Base-by-base conservation (phyloP, 768 basidiomycete genomes). In the Lactarius hatsudake region DNA sequence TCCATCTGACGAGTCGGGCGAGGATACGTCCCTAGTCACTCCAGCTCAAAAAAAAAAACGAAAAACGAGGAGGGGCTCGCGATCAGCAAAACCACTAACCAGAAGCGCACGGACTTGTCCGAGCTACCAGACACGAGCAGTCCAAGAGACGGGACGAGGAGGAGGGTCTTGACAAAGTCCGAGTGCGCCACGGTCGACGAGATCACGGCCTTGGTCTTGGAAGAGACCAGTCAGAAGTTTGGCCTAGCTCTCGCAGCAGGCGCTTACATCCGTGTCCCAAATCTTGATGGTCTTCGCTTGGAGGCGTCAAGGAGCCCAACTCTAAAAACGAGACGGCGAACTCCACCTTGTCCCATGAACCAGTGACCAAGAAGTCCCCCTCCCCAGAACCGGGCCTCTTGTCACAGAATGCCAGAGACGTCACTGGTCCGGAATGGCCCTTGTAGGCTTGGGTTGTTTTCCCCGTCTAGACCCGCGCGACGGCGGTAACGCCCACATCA, bases 351-450 rank as follows among this genome's bases (percentile, higher is more conserved):
- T 99, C 97, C 97, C 97, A 99, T 56, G 95, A 95, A 26, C 92
- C 95, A 54, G 92, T 94, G 69, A 98, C 83, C 43, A 99, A 78
- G 9, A 90, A 75, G 68, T 81, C 80, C 15, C 75, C 77, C 64
- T 82, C 78, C 17, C 76, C 79, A 43, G 80, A 78, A 13, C 80
- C 78, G 30, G 71, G 67, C 18, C 63, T 71, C 63, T 76, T 79
- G 69, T 85, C 80, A 70, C 78, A 84, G 72, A 98, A 89, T 7
- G 87, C 86, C 38, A 99, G 78, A 40, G 83, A 86, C 3, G 96
- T 96, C 58, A 96, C 93, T 40, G 96, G 96, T 6, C 91, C 96
- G 2, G 83, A 85, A 74, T 99, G 96, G 0, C 94, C 95, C 72
- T 82, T 86, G 78, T 86, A 95, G 20, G 90, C 75, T 73, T 89